Percentiles rank a stretch among this genome's conserved stretches.
phyloP scores from a whole-genome alignment of 2,329 filamentous ascomycete genomes.

The Gnomoniopsis sp. region DNA sequence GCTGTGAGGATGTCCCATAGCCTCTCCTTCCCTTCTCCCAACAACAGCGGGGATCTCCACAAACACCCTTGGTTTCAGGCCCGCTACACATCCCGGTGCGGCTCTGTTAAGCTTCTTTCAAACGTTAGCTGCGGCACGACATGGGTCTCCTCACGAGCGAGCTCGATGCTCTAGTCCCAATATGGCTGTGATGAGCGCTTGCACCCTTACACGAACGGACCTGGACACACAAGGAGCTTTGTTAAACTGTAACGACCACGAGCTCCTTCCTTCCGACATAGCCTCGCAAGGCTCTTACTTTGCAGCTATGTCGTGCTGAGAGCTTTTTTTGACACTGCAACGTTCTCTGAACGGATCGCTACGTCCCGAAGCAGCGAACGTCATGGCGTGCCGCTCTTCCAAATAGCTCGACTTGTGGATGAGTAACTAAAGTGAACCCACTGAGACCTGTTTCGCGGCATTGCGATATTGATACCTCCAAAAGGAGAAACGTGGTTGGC shows the following conservation, averaged over 20 bases:
- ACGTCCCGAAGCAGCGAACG: not conserved
- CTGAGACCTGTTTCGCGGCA: too few relatives aligned
- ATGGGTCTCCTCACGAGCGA: not conserved
- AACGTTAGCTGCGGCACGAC: constrained; percentile 14
- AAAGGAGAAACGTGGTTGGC: too few relatives aligned
- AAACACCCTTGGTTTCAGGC: constrained; percentile 13
- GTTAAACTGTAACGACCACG: too few relatives aligned
- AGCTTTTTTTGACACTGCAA: not conserved
- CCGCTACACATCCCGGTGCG: not conserved
- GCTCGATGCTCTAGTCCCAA: not conserved
- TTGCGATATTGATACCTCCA: too few relatives aligned
- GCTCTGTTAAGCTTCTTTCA: constrained; percentile 17
- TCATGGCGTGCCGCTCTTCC: not conserved
- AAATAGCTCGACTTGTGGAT: too few relatives aligned
- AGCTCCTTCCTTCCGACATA: too few relatives aligned
- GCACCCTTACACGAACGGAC: not conserved
- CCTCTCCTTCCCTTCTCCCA: too few relatives aligned
- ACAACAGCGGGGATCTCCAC: constrained; percentile 3
- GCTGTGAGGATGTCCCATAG: not conserved
- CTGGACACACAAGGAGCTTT: too few relatives aligned
- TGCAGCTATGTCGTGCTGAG: too few relatives aligned
- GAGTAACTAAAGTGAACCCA: too few relatives aligned
- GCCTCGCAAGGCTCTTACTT: too few relatives aligned
- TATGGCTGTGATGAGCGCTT: not conserved
- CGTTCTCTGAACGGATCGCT: not conserved